phyloP scores from a whole-genome alignment of 352 stramenopile genomes.

The Globisporangium okanoganense region DNA sequence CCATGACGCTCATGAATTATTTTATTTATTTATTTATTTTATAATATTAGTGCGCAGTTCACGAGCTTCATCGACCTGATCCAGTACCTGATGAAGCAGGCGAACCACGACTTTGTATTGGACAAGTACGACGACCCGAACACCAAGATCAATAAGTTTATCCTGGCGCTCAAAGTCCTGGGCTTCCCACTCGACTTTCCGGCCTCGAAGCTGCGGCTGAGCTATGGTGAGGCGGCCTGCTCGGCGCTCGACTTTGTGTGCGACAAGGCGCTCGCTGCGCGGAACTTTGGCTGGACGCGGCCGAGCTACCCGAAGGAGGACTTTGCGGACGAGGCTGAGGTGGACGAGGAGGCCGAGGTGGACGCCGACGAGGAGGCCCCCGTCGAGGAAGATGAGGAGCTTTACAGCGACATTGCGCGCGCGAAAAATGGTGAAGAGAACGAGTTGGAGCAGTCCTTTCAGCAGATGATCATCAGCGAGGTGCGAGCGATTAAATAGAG shows the following conservation, averaged over 20 bases:
- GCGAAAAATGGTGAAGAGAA: constrained; percentile 39
- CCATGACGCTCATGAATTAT: not conserved
- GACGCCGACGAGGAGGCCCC: constrained; percentile 21
- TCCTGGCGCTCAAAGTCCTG: constrained; percentile 75
- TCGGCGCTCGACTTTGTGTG: constrained; percentile 75
- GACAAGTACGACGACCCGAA: constrained; percentile 89
- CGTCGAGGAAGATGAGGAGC: constrained; percentile 24
- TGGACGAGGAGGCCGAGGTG: constrained; percentile 49
- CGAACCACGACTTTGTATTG: constrained; percentile 73
- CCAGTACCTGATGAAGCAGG: constrained; percentile 70
- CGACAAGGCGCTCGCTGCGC: constrained; percentile 65
- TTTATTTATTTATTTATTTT: not conserved
- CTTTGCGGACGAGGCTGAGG: constrained; percentile 61
- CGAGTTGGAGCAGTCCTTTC: constrained; percentile 68
- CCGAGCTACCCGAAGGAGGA: constrained; percentile 74
- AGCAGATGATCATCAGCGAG: constrained; percentile 84
- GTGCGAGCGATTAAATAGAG: constrained; percentile 6
- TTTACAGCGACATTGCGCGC: constrained; percentile 55
- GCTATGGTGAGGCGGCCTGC: constrained; percentile 74
- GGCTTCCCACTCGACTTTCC: constrained; percentile 82
- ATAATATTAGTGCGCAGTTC: constrained; percentile 77
- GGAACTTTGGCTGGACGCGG: constrained; percentile 61
- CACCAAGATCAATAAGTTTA: constrained; percentile 87
- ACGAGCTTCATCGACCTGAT: constrained; percentile 76
- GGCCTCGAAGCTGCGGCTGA: constrained; percentile 70